A percentile compares a stretch with the other conserved stretches of the same genome.
Evolutionary conservation across 306 rosid genomes (phyloP).

Genomic region (Quercus mongolica): DNA sequence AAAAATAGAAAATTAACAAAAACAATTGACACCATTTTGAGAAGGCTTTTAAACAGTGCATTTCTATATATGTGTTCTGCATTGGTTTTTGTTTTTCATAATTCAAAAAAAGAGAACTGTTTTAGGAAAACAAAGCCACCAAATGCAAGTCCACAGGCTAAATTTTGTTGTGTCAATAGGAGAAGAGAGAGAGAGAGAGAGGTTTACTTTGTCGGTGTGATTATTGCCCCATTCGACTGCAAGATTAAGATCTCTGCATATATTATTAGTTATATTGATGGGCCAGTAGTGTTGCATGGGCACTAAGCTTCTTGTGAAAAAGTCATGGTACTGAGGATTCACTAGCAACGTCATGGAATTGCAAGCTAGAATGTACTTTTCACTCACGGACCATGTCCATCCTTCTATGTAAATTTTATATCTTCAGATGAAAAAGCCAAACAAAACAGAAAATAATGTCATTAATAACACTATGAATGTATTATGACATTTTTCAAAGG

Average conservation of each 20-base stretch:
- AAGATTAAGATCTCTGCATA: slow-evolving; percentile 38
- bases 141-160: too few relatives aligned
- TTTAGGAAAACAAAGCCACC: too few relatives aligned
- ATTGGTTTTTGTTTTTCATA: too few relatives aligned
- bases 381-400: slow-evolving; percentile 49
- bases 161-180: neutral
- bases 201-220: slow-evolving; percentile 27
- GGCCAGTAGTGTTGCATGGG: slow-evolving; percentile 50
- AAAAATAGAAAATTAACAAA: too few relatives aligned
- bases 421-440: slow-evolving; percentile 17
- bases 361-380: slow-evolving; percentile 50
- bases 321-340: slow-evolving; percentile 35
- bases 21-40: too few relatives aligned
- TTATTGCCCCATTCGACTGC: slow-evolving; percentile 55
- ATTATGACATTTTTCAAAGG: neutral
- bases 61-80: too few relatives aligned
- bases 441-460: neutral
- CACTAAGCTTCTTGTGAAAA: slow-evolving; percentile 42
- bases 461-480: neutral
- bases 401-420: slow-evolving; percentile 59
- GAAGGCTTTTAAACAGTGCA: too few relatives aligned
- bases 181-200: neutral
- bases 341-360: slow-evolving; percentile 51
- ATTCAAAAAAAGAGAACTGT: too few relatives aligned
- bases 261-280: slow-evolving; percentile 20